These are phyloP conservation scores for Fagopyrum esculentum DNA, from an alignment of 148 eudicot genomes.

Conservation along the genomic window DNA sequence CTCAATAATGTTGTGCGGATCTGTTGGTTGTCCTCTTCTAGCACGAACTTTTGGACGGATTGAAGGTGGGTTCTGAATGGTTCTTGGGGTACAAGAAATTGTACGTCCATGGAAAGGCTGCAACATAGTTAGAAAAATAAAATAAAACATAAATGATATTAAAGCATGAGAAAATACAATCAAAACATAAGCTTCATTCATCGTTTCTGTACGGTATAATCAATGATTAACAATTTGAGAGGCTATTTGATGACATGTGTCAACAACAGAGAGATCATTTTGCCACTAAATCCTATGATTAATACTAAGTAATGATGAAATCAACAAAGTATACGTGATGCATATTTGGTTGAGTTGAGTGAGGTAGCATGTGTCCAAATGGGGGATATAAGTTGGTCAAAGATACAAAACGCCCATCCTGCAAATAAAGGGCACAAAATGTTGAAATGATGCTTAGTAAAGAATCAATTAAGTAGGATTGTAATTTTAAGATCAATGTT, in stretches of 20 bases:
- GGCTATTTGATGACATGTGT: background rate
- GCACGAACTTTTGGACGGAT: too few relatives aligned
- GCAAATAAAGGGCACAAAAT: background rate
- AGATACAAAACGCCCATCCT: constrained; percentile 9
- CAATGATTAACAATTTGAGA: background rate
- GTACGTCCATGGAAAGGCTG: constrained; percentile 9
- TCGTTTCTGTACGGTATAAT: background rate
- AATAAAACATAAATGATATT: background rate
- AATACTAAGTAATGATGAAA: background rate
- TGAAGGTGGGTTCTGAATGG: background rate
- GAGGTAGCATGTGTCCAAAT: constrained; percentile 12
- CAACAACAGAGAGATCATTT: background rate
- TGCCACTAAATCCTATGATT: background rate
- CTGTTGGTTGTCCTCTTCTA: too few relatives aligned
- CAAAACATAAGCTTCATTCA: background rate
- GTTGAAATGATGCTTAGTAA: background rate
- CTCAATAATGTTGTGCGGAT: too few relatives aligned
- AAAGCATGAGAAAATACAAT: background rate
- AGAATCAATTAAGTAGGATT: too few relatives aligned
- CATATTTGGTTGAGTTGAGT: constrained; percentile 11
- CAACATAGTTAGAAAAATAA: background rate
- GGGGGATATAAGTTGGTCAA: constrained; percentile 5
- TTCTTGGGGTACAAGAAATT: constrained; percentile 1
- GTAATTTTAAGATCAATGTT: too few relatives aligned
- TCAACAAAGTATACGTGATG: background rate